A percentile compares a stretch with the other conserved stretches of the same genome.
phyloP scores from a whole-genome alignment of 306 rosid species.

The Argentina anserina region DNA sequence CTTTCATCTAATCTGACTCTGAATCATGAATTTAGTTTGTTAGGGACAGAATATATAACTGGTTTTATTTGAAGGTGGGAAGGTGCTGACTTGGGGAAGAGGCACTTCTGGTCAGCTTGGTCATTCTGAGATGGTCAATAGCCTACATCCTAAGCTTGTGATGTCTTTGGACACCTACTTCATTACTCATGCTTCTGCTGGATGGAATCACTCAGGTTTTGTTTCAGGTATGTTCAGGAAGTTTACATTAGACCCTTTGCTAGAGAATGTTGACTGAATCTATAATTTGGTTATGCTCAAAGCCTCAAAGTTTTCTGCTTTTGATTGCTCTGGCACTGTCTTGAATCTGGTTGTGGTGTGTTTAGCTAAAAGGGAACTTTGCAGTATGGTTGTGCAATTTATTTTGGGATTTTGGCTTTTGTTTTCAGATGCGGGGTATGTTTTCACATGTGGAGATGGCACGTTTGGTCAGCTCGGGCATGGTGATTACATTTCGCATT shows the following conservation, averaged over 20 bases:
- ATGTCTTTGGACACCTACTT: slow-evolving; percentile 40
- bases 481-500: slow-evolving; percentile 55
- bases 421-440: slow-evolving; percentile 48
- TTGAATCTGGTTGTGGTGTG: background rate
- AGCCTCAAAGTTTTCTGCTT: background rate
- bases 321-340: background rate
- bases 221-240: slow-evolving; percentile 61
- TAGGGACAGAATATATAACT: background rate
- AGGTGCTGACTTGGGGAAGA: slow-evolving; percentile 83
- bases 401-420: background rate
- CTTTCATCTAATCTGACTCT: background rate
- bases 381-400: background rate
- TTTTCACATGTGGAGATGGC: slow-evolving; percentile 89
- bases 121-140: slow-evolving; percentile 47
- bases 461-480: slow-evolving; percentile 98
- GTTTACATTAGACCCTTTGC: background rate
- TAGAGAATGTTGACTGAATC: background rate
- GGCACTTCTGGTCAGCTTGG: slow-evolving; percentile 86
- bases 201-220: slow-evolving; percentile 93
- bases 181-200: slow-evolving; percentile 72
- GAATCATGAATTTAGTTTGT: background rate
- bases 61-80: slow-evolving; percentile 45
- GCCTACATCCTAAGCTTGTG: slow-evolving; percentile 53
- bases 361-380: background rate
- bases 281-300: background rate